phyloP scores from a whole-genome alignment of 2,329 filamentous ascomycete genomes.

The Aspergillus pseudoviridinutans region DNA sequence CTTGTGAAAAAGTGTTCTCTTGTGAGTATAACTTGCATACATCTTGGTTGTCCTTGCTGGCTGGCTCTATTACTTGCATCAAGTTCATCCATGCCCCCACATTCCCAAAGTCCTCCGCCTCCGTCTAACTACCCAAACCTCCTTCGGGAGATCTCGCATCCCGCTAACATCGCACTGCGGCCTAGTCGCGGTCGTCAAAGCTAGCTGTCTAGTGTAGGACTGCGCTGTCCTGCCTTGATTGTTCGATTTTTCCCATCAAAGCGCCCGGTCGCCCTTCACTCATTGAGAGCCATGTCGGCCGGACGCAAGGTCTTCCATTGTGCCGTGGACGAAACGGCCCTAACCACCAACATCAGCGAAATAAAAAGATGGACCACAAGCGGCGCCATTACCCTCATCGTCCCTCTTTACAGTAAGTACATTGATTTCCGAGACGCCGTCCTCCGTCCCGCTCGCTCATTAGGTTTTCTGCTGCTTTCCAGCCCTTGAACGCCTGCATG shows the following conservation, averaged over 20 bases:
- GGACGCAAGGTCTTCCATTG: conserved; percentile 48
- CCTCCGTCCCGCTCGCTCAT: conserved; percentile 8
- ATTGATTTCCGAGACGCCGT: background rate
- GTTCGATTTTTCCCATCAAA: conserved; percentile 9
- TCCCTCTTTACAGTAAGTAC: conserved; percentile 49
- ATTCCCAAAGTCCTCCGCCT: conserved; percentile 26
- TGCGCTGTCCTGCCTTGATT: conserved; percentile 10
- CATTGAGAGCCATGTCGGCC: conserved; percentile 32
- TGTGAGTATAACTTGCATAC: conserved; percentile 14
- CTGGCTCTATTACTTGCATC: conserved; percentile 6
- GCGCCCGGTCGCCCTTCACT: conserved; percentile 23
- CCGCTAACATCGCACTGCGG: conserved; percentile 18
- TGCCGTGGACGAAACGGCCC: conserved; percentile 51
- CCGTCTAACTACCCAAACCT: conserved; percentile 22
- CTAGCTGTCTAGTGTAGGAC: conserved; percentile 29
- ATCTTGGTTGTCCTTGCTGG: conserved; percentile 2
- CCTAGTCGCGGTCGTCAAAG: conserved; percentile 30
- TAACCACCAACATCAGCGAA: conserved; percentile 50
- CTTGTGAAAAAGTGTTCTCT: conserved; percentile 15
- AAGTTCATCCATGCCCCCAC: conserved; percentile 23
- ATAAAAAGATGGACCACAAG: conserved; percentile 51
- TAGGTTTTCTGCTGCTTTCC: conserved; percentile 10
- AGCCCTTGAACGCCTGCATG: conserved; percentile 46
- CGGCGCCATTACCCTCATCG: conserved; percentile 47
- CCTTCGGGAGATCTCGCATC: conserved; percentile 22